Evolutionary conservation across 1,284 basidiomycete genomes (phyloP), one percentile per base, ranked within the genome.

Genomic region (Cryptococcus sp.): DNA sequence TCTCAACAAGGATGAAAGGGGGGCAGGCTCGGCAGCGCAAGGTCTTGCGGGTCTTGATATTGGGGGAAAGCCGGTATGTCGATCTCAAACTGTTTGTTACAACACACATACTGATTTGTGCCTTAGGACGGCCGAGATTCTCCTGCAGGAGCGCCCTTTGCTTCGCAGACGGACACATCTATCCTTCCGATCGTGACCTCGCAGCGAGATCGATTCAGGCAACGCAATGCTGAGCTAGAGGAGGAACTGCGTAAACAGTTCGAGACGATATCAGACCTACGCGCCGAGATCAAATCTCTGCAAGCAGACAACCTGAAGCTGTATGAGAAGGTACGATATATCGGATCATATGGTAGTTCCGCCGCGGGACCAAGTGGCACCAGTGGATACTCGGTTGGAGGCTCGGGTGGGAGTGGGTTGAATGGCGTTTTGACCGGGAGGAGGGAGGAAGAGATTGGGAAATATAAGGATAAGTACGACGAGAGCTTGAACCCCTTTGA

Each of bases 401-500:
- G 54, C 3, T 31, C 44, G 19, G 46, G 62, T 20, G 59, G 60
- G n/a, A 65, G 68, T 1, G 61, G 71, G 51, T 64, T 76, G 57
- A 71, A 67, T 44, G 73, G 75, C 16, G 72, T 72, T 16, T 55
- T 72, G 58, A 52, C 50, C 20, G 60, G 61, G 22, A 65, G 75
- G 49, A 75, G 80, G 47, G 71, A 83, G 40, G 89, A 88, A 62
- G 91, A 93, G 63, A 86, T 95, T 76, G 88, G 88, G 67, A 90
- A 88, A 74, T 99, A 98, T 78, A 87, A 89, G 54, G 85, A 88
- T 61, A 85, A 91, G 74, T 98, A 98, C 74, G 94, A 99, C 74
- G 91, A 96, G 76, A 86, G 89, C 49, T 91, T 98, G 86, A 97
- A 99, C 72, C 95, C 95, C 0, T 99, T 98, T 76, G 93, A 97